These are phyloP conservation scores for Naematelia encephala DNA, from an alignment of 768 basidiomycete genomes.

Conservation along the genomic window DNA sequence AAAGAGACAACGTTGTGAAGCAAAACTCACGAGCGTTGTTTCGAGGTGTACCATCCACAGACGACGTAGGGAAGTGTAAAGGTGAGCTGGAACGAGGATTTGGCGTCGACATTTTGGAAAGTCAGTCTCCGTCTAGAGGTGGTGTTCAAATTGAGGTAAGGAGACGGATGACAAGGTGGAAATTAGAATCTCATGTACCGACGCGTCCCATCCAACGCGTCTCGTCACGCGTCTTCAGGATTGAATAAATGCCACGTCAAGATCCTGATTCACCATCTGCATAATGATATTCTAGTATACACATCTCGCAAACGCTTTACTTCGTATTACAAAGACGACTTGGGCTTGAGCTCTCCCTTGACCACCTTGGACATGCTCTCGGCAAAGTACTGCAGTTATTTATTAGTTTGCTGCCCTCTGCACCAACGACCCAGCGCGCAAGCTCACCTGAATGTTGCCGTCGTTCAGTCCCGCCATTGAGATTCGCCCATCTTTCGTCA, in stretches of 20 bases:
- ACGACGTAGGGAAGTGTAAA: slow-evolving; percentile 51
- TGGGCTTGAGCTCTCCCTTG: slow-evolving; percentile 49
- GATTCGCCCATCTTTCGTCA: slow-evolving; percentile 61
- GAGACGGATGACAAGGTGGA: neutral
- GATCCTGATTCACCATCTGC: neutral
- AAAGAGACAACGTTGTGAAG: neutral
- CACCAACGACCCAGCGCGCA: no score
- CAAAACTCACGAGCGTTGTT: slow-evolving; percentile 24
- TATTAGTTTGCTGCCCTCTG: slow-evolving; percentile 1
- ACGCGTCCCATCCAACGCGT: neutral
- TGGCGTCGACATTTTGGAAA: slow-evolving; percentile 33
- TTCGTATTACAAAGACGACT: slow-evolving; percentile 27
- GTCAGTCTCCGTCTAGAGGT: no score
- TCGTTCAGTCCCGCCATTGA: slow-evolving; percentile 92
- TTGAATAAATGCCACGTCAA: slow-evolving; percentile 2
- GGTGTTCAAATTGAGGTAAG: neutral
- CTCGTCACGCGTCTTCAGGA: neutral
- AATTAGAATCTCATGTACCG: neutral
- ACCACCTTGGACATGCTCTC: slow-evolving; percentile 51
- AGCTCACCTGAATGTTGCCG: slow-evolving; percentile 58
- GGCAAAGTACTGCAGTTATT: slow-evolving; percentile 52
- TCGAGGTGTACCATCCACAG: slow-evolving; percentile 43
- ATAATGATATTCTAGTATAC: neutral
- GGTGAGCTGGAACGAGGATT: slow-evolving; percentile 45
- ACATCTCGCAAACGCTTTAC: neutral